Base-by-base conservation (phyloP, 2,329 filamentous ascomycete genomes). In the Fusarium sp. region DNA sequence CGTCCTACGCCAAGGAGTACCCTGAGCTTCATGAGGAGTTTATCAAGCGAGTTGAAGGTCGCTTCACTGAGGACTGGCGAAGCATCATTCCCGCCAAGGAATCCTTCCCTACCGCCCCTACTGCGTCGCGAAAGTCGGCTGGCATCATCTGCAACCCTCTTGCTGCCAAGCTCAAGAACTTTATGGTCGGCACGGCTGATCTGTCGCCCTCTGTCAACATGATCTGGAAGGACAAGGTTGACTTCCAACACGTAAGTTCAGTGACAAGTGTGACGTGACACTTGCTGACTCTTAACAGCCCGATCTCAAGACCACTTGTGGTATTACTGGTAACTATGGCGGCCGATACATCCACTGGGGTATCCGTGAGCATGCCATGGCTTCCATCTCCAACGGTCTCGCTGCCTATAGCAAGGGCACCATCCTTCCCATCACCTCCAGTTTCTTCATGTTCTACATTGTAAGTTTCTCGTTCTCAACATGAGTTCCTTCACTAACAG, bases 361-460 rank as follows among this genome's bases (percentile, higher is more conserved):
- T 43, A 87, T 92, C 64, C 87, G 90, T 6, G 89, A 91, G 74
- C 89, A 91, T 76, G 89, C 89, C 64, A 92, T 92, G 90, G 85
- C 85, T 3, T 81, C 86, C 33, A 87, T 90, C 27, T 85, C 86
- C 8, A 90, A 90, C 77, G 91, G 90, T 4, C 80, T 92, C 5
- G 89, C 90, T 0, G 90, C 90, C 2, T 92, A 85, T 68, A 83
- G 84, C 67, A 87, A 84, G 39, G 86, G 85, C 27, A 89, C 88
- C 0, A 86, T 91, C 72, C 81, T 92, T 9, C 89, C 89, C 0
- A 81, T 91, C 39, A 92, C 89, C 1, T 87, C 87, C 0, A 86
- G 85, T 6, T 92, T 91, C 81, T 91, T 91, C 83, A 91, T 92
- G 88, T 91, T 91, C 80, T 91, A 91, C 74, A 79, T 84, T 22